phyloP scores from a whole-genome alignment of 106 monocot genomes.

The Triglochin maritima region DNA sequence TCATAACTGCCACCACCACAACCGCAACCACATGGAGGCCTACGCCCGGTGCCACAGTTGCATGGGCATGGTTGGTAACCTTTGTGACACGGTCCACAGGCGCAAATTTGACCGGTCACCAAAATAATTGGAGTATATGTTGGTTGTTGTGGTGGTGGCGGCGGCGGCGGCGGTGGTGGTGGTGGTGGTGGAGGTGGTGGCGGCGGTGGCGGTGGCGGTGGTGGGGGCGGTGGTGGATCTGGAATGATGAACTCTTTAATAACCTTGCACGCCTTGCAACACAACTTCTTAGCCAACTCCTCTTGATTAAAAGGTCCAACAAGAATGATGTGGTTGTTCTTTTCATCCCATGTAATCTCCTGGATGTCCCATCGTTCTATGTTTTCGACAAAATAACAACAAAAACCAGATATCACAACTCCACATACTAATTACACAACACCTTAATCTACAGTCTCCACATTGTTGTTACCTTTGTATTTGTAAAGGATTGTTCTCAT shows the following conservation, averaged over 20 bases:
- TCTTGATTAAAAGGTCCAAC: slow-evolving; percentile 9
- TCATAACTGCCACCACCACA: too few species aligned
- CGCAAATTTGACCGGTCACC: background rate
- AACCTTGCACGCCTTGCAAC: slow-evolving; percentile 13
- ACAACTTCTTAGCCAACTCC: slow-evolving; percentile 9
- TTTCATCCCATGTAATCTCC: slow-evolving; percentile 4
- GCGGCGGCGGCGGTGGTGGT: background rate
- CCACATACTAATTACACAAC: background rate
- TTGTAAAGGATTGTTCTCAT: slow-evolving; percentile 10
- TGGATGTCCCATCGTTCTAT: slow-evolving; percentile 7
- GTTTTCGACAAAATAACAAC: background rate
- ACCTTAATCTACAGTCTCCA: background rate
- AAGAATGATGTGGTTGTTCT: slow-evolving; percentile 11
- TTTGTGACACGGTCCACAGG: background rate
- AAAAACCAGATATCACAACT: background rate
- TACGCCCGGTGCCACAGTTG: background rate
- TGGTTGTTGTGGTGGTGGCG: background rate
- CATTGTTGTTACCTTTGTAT: slow-evolving; percentile 5
- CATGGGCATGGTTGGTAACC: background rate
- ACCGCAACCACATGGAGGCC: background rate
- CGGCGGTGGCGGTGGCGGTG: background rate
- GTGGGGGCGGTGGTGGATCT: background rate
- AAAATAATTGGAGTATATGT: background rate
- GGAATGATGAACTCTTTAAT: slow-evolving; percentile 12
- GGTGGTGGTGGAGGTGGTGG: background rate